Evolutionary conservation across 1,139 yeast genomes (phyloP).

Genomic region (Kurtzmaniella quercitrusa): DNA sequence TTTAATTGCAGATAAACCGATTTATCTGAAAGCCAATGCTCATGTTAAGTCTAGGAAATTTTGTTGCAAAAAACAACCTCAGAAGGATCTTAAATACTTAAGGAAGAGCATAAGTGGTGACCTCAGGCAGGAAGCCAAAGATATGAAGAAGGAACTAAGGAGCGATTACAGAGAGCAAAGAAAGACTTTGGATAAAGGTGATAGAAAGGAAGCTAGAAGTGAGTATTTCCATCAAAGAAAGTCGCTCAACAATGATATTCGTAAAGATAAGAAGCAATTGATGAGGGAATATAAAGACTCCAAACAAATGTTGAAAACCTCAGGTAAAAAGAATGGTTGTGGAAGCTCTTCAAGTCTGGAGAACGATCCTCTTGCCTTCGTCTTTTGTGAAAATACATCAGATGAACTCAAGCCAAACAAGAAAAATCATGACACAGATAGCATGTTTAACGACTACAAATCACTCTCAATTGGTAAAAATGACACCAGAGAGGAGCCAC

Average conservation of each 20-base stretch:
- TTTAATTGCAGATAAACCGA: slow-evolving; percentile 37
- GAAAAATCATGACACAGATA: neutral
- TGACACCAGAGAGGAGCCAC: neutral
- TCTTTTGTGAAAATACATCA: neutral
- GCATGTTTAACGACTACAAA: neutral
- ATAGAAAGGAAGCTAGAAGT: slow-evolving; percentile 10
- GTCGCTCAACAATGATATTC: slow-evolving; percentile 2
- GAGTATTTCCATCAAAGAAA: slow-evolving; percentile 8
- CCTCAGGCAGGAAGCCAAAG: slow-evolving; percentile 10
- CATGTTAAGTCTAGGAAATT: slow-evolving; percentile 23
- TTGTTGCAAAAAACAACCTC: slow-evolving; percentile 7
- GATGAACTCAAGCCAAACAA: neutral
- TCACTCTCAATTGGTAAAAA: neutral
- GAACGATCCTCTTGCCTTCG: neutral
- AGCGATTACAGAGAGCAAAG: slow-evolving; percentile 10
- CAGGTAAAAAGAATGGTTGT: neutral
- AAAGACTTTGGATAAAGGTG: slow-evolving; percentile 8
- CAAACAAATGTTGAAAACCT: neutral
- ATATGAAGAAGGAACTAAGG: slow-evolving; percentile 8
- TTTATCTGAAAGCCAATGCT: slow-evolving; percentile 38
- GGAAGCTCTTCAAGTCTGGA: neutral
- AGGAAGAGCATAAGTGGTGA: slow-evolving; percentile 7
- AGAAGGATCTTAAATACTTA: slow-evolving; percentile 8
- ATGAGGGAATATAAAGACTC: slow-evolving; percentile 2
- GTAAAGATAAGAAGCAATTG: slow-evolving; percentile 2